These are phyloP conservation scores for Pseudonectria buxi DNA, from an alignment of 2,329 filamentous ascomycete genomes.

Conservation along the genomic window DNA sequence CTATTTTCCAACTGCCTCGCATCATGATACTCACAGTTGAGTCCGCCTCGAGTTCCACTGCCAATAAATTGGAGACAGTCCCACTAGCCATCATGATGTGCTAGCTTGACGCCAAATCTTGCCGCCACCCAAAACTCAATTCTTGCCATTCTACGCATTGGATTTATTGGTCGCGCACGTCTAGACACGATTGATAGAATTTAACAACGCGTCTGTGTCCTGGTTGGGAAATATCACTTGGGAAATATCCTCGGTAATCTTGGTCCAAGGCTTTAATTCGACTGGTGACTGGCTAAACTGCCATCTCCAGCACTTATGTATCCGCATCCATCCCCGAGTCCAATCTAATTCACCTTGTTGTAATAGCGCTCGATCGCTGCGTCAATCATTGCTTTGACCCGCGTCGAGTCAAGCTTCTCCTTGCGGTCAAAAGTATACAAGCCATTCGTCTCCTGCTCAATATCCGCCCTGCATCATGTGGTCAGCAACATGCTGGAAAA, in stretches of 20 bases:
- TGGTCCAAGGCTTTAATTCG: too few species aligned
- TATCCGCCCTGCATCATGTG: conserved; percentile 36
- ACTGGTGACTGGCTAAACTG: too few species aligned
- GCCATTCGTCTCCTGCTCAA: conserved; percentile 64
- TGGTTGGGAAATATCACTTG: too few species aligned
- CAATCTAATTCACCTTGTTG: conserved; percentile 15
- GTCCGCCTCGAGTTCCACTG: too few species aligned
- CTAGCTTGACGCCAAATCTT: too few species aligned
- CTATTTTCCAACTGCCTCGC: too few species aligned
- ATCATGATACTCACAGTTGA: too few species aligned
- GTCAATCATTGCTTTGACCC: conserved; percentile 53
- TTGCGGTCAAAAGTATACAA: conserved; percentile 56
- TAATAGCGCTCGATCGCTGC: conserved; percentile 43
- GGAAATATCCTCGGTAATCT: too few species aligned
- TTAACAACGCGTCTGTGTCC: too few species aligned
- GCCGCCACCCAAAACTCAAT: too few species aligned
- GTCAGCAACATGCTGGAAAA: conserved; percentile 5
- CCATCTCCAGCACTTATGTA: too few species aligned
- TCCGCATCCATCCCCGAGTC: conserved; percentile 1
- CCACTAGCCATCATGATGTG: too few species aligned
- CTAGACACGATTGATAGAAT: not conserved
- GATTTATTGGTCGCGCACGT: not conserved
- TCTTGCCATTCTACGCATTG: not conserved
- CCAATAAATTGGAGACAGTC: not conserved
- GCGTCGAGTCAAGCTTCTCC: conserved; percentile 51